phyloP scores from a whole-genome alignment of 2,329 filamentous ascomycete genomes.

The Dothistroma septosporum region DNA sequence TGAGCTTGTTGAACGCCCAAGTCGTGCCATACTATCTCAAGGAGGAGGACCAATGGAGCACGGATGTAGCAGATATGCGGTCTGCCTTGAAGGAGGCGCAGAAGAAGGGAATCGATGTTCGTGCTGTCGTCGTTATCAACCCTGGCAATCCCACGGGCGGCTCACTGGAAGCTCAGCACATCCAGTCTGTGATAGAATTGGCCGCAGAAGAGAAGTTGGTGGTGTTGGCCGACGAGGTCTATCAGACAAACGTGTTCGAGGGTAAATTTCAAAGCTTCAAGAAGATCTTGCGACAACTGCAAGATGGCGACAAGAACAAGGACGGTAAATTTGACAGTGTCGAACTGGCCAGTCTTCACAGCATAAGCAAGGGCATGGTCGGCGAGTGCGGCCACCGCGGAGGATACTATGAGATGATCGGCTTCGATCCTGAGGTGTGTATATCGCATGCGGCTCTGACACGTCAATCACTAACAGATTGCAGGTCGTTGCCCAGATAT shows the following conservation, averaged over 20 bases:
- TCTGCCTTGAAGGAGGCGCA: constrained; percentile 67
- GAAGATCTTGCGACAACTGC: constrained; percentile 74
- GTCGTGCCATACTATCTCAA: constrained; percentile 93
- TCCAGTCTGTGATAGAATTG: constrained; percentile 80
- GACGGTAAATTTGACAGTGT: constrained; percentile 76
- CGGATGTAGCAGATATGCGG: constrained; percentile 74
- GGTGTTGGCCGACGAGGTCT: constrained; percentile 92
- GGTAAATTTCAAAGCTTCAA: constrained; percentile 97
- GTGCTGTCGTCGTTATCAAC: constrained; percentile 95
- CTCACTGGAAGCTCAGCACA: constrained; percentile 71
- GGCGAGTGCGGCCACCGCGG: constrained; percentile 97
- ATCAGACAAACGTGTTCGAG: constrained; percentile 97
- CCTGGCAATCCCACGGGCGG: constrained; percentile 96
- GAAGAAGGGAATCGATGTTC: constrained; percentile 74
- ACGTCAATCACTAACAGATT: constrained; percentile 26
- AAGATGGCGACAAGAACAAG: constrained; percentile 58
- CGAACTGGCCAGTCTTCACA: constrained; percentile 89
- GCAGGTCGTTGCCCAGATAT: constrained; percentile 85
- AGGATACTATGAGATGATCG: constrained; percentile 93
- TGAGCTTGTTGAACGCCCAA: constrained; percentile 76
- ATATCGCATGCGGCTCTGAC: background rate
- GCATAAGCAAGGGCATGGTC: constrained; percentile 95
- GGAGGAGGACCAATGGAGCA: constrained; percentile 81
- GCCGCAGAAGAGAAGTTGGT: constrained; percentile 82
- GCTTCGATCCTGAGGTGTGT: constrained; percentile 60